A percentile compares a stretch with the other conserved stretches of the same genome.
These are phyloP conservation scores for Spathaspora hagerdaliae DNA, from an alignment of 805 yeast genomes.

Conservation along the genomic window DNA sequence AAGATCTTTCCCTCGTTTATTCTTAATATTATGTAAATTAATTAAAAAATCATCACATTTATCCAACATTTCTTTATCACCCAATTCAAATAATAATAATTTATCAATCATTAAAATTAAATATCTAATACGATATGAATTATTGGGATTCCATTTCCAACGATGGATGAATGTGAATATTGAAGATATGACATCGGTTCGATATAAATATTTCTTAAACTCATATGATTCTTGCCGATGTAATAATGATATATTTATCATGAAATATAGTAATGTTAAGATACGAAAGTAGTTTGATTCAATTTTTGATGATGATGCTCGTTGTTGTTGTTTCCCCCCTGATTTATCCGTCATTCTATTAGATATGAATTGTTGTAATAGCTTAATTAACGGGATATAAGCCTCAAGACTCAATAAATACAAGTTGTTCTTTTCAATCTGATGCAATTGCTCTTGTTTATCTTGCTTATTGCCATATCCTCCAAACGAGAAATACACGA, in stretches of 20 bases:
- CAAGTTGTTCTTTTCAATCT: conserved; percentile 10
- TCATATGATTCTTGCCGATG: conserved; percentile 4
- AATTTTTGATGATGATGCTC: too few species aligned
- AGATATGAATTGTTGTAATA: conserved; percentile 3
- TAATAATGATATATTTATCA: conserved; percentile 21
- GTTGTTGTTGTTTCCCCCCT: too few species aligned
- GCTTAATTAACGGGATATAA: conserved; percentile 4
- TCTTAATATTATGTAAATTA: conserved; percentile 33
- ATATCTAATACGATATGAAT: conserved; percentile 48
- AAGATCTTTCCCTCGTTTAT: conserved; percentile 16
- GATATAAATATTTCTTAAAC: conserved; percentile 17
- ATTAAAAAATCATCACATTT: conserved; percentile 46
- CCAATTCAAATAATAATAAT: conserved; percentile 57
- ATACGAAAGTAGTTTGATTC: conserved; percentile 20
- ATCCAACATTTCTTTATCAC: conserved; percentile 41
- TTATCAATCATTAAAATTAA: conserved; percentile 53
- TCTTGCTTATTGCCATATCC: conserved; percentile 10
- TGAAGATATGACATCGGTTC: conserved; percentile 37
- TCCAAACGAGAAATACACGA: conserved; percentile 26
- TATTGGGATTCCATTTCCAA: conserved; percentile 57
- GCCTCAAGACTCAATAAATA: conserved; percentile 4
- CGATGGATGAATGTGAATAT: conserved; percentile 52
- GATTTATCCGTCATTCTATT: background rate
- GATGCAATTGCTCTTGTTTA: conserved; percentile 8
- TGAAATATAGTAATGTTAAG: conserved; percentile 33